phyloP scores from a whole-genome alignment of 306 rosid genomes.

The Argentina anserina region DNA sequence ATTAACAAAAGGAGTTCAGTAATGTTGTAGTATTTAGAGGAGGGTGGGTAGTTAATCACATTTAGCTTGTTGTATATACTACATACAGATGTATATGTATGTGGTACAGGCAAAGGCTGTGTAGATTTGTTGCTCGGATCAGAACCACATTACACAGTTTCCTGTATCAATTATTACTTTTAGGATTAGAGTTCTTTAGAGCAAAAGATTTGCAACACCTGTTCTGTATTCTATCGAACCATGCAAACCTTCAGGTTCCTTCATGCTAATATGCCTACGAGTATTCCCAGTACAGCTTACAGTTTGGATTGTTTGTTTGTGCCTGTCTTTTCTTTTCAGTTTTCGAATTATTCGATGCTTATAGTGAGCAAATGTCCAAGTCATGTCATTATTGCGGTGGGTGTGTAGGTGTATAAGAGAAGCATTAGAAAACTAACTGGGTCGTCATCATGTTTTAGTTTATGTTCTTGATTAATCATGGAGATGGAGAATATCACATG shows the following conservation, averaged over 20 bases:
- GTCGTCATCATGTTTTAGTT: not conserved
- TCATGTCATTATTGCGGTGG: not conserved
- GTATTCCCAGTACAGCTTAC: not conserved
- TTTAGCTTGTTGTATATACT: slow-evolving; percentile 50
- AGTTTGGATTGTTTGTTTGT: not conserved
- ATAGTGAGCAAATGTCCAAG: not conserved
- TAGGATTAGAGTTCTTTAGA: not conserved
- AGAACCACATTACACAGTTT: slow-evolving; percentile 11
- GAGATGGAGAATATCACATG: not conserved
- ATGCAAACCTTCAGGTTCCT: slow-evolving; percentile 1
- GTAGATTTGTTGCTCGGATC: slow-evolving; percentile 22
- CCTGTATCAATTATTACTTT: slow-evolving; percentile 19
- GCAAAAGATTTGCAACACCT: not conserved
- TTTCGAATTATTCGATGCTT: not conserved
- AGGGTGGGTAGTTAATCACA: slow-evolving; percentile 28
- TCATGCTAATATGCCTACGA: not conserved
- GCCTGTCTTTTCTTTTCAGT: not conserved
- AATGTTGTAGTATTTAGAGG: slow-evolving; percentile 19
- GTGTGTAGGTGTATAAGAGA: not conserved
- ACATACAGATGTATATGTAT: slow-evolving; percentile 21
- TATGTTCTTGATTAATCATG: not conserved
- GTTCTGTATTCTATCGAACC: not conserved
- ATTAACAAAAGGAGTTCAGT: slow-evolving; percentile 13
- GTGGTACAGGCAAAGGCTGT: slow-evolving; percentile 26
- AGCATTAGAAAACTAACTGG: not conserved